Evolutionary conservation across 2,329 filamentous ascomycete species (phyloP), one percentile per base, ranked within the genome.

Genomic region (Cercospora nicotianae): DNA sequence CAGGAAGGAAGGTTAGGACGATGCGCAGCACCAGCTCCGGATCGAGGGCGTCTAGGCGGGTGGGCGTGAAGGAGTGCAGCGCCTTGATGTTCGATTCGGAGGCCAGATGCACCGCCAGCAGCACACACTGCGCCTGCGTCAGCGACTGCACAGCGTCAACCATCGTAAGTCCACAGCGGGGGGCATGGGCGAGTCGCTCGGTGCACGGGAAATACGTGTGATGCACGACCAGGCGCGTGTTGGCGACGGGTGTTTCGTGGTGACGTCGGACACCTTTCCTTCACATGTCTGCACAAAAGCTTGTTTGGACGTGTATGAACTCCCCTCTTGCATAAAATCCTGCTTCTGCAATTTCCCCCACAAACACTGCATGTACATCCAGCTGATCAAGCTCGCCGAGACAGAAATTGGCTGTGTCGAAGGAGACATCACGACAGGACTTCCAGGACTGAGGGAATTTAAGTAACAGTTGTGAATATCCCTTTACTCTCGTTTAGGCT

Each of bases 1-100:
- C 91, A 28, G 93, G 92, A 0, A 96, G 84, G 76, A 90, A 92
- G 20, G 90, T 92, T 57, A 96, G 84, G 23, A 96, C 80, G 63
- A 95, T 88, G 55, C 90, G 88, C 67, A 95, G 83, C 26, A 92
- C 77, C 13, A 93, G 81, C 66, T 91, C 87, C 55, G 86, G 84
- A 30, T 85, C 83, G 64, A 95, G 82, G 42, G 89, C 83, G 64
- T 85, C 81, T 63, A 80, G 79, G 72, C 91, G 82, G 45, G 83
- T 81, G 23, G 85, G 82, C 63, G 87, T 84, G 69, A 95, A 82
- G 63, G 82, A 83, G 66, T 86, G 84, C 68, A 95, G 81, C 71
- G 85, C 84, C 72, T 84, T 78, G 73, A 93, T 65, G 77, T 94
- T 87, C 75, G 87, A 85, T 74, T 87, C 86, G 69, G 86, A 85